Base-by-base conservation (phyloP, 1,139 yeast genomes). In the Candida pseudoviswanathii region DNA sequence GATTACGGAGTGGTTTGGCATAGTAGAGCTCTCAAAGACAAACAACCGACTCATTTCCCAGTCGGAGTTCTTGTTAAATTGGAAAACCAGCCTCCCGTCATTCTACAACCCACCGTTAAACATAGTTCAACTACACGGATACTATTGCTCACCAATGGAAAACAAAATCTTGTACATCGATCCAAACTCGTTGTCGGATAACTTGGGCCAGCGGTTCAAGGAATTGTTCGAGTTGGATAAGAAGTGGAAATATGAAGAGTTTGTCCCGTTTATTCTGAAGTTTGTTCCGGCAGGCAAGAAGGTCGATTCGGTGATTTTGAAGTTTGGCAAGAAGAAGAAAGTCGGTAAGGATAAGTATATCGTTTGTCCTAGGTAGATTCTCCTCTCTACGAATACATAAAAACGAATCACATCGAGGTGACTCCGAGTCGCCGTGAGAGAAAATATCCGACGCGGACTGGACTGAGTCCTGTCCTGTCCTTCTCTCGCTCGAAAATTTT, bases 201-300 rank as follows among this genome's bases (percentile, higher is more conserved):
- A 86, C 46, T 68, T 86, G 0, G 69, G 70, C 21, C 66, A 67
- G 3, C 67, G 97, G 49, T 77, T 92, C 58, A 75, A 76, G 44
- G 79, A 81, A 56, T 70, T 94, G 45, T 85, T 94, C 61, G 68
- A 71, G 38, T 59, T 85, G 41, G 85, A 84, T 56, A 62, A 76
- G 1, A 75, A 73, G 32, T 94, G 98, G 98, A 82, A 77, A 5
- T 66, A 86, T 46, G 79, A 78, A 0, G 97, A 91, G 44, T 78
- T 94, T 27, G 70, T 73, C 24, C 96, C 97, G 1, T 89, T 81
- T 58, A 71, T 92, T 5, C 69, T 68, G 29, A 84, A 81, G 25
- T 71, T 83, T 49, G 80, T 86, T 50, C 77, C 78, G 2, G 70
- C 75, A 37, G 80, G 80, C 1, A 67, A 84, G 51, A 88, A 87